Conservation (phyloP, 169 alveolate species). For the Eimeria falciformis region DNA sequence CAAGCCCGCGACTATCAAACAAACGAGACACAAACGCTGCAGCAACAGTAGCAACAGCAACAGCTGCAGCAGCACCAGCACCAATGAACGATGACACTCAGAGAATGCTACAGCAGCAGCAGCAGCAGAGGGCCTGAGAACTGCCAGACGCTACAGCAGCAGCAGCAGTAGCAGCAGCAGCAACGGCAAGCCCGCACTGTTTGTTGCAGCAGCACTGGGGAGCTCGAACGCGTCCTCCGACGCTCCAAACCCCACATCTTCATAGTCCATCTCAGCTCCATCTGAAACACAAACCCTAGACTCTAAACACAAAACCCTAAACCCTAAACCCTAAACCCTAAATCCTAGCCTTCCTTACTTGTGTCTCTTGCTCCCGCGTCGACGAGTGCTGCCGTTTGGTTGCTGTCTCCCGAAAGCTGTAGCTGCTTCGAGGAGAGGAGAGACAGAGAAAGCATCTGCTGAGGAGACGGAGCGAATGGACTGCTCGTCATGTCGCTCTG, state of each 20-base stretch:
- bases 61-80: constrained; percentile 31
- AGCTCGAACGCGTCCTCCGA: not conserved
- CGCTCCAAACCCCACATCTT: not conserved
- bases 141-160: not conserved
- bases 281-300: not conserved
- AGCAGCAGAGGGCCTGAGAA: not conserved
- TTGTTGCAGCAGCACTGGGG: not conserved
- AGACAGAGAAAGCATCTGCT: constrained; percentile 8
- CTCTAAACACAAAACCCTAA: not conserved
- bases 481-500: constrained; percentile 30
- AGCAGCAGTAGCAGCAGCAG: constrained; percentile 3
- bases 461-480: constrained; percentile 30
- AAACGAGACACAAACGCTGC: not conserved
- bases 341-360: not conserved
- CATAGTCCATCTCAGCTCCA: not conserved
- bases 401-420: not conserved
- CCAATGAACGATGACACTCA: not conserved
- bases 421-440: constrained; percentile 8
- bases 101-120: not conserved
- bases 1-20: not conserved
- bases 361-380: constrained; percentile 8
- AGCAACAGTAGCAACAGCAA: constrained; percentile 18
- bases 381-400: not conserved
- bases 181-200: not conserved
- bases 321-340: not conserved